A percentile compares a stretch with the other conserved stretches of the same genome.
Conservation (phyloP, 768 basidiomycete species). For the Macrolepiota fuliginosa region DNA sequence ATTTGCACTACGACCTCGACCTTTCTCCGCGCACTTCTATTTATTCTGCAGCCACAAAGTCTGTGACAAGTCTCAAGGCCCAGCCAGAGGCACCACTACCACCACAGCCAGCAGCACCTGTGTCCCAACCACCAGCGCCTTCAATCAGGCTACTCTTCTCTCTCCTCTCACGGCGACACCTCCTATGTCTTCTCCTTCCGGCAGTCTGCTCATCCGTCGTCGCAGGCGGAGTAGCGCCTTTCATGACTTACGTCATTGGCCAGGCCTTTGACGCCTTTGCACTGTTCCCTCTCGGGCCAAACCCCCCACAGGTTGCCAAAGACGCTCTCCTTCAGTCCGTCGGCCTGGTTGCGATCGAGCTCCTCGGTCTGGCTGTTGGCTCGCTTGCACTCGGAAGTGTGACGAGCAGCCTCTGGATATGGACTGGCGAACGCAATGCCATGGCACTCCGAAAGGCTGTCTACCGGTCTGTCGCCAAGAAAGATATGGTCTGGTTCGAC, state of each 20-base stretch:
- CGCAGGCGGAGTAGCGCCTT: conserved; percentile 73
- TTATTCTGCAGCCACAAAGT: conserved; percentile 14
- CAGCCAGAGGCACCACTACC: neutral
- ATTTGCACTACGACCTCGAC: conserved; percentile 22
- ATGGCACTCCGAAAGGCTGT: conserved; percentile 64
- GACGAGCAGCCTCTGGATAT: conserved; percentile 82
- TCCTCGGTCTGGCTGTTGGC: conserved; percentile 63
- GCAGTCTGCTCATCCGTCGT: conserved; percentile 59
- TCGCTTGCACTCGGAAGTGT: conserved; percentile 71
- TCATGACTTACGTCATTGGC: conserved; percentile 84
- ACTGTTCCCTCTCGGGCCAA: conserved; percentile 30
- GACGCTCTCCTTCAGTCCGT: conserved; percentile 53
- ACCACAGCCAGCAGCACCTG: conserved; percentile 11
- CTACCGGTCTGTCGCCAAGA: conserved; percentile 61
- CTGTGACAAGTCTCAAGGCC: conserved; percentile 3
- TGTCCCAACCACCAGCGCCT: conserved; percentile 30
- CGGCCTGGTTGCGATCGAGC: conserved; percentile 60
- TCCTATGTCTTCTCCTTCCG: conserved; percentile 58
- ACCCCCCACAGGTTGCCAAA: conserved; percentile 38
- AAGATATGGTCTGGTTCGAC: conserved; percentile 93
- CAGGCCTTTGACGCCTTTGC: conserved; percentile 74
- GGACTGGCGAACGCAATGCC: conserved; percentile 80
- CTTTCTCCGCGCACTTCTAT: conserved; percentile 23
- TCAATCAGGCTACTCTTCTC: conserved; percentile 67
- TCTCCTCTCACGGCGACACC: conserved; percentile 55